Conservation (phyloP, 257 asterid genomes). For the Solanum verrucosum region DNA sequence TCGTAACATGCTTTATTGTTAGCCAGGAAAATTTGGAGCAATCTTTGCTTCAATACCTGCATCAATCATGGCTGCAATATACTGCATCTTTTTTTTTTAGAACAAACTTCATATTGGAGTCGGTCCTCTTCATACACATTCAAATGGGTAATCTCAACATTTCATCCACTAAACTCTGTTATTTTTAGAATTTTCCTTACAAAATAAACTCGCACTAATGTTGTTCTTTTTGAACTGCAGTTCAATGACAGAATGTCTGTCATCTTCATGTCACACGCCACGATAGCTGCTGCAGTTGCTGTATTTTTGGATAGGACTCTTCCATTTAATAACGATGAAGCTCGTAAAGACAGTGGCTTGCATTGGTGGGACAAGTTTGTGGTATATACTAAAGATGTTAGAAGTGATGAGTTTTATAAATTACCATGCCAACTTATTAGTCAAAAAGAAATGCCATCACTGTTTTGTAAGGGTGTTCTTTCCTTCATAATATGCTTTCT, state of each 20-base stretch:
- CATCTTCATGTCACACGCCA: conserved; percentile 48
- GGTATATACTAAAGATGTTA: conserved; percentile 40
- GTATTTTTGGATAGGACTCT: conserved; percentile 32
- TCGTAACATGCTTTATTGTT: neutral
- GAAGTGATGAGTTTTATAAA: conserved; percentile 58
- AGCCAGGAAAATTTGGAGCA: conserved; percentile 61
- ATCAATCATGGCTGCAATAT: conserved; percentile 54
- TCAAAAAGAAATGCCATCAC: neutral
- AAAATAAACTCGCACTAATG: neutral
- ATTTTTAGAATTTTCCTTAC: neutral
- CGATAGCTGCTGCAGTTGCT: conserved; percentile 31
- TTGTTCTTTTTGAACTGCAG: conserved; percentile 7
- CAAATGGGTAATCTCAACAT: conserved; percentile 37
- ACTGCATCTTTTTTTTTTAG: conserved; percentile 12
- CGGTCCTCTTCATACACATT: conserved; percentile 34
- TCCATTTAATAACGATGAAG: conserved; percentile 20
- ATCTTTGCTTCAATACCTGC: conserved; percentile 59
- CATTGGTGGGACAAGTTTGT: conserved; percentile 61
- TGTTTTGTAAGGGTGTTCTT: neutral
- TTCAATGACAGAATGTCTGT: conserved; percentile 26
- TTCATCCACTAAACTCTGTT: neutral
- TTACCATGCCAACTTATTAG: conserved; percentile 46
- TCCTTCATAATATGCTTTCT: neutral
- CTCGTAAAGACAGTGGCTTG: conserved; percentile 15
- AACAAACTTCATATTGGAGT: conserved; percentile 39